Conservation (phyloP, 148 eudicot species). For the Chenopodium formosanum region DNA sequence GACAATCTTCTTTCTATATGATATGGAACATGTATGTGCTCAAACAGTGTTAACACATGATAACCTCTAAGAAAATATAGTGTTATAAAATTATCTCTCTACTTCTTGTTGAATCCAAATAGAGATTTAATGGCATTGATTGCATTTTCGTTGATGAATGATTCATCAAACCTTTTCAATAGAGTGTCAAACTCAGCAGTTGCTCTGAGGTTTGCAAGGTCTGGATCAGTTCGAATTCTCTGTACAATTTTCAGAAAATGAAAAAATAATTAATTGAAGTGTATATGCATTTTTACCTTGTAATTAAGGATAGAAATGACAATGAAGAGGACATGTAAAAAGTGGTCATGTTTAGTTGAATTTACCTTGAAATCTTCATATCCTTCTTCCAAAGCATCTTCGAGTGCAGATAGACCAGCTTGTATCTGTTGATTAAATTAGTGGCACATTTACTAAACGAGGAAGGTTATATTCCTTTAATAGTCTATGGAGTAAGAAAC, state of each 20-base stretch:
- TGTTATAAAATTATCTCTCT: constrained; percentile 5
- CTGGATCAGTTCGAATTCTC: constrained; percentile 90
- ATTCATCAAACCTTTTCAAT: constrained; percentile 65
- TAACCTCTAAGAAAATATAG: not conserved
- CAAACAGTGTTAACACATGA: not conserved
- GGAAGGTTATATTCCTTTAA: not conserved
- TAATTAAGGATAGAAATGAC: not conserved
- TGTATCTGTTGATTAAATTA: constrained; percentile 42
- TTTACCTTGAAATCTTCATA: constrained; percentile 90
- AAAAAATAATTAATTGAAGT: not conserved
- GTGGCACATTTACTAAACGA: not conserved
- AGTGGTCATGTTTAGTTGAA: not conserved
- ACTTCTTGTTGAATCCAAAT: constrained; percentile 86
- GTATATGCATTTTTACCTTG: not conserved
- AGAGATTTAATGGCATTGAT: constrained; percentile 88
- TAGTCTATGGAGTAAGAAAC: not conserved
- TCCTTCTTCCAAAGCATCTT: constrained; percentile 86
- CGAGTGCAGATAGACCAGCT: constrained; percentile 94
- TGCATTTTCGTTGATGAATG: constrained; percentile 75
- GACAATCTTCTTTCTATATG: not conserved
- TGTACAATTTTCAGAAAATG: constrained; percentile 26
- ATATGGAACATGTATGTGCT: not conserved
- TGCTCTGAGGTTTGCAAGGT: constrained; percentile 67
- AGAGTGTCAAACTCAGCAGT: constrained; percentile 56
- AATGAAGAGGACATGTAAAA: not conserved